Base-by-base conservation (phyloP, 768 basidiomycete species). In the Lactarius quietus region DNA sequence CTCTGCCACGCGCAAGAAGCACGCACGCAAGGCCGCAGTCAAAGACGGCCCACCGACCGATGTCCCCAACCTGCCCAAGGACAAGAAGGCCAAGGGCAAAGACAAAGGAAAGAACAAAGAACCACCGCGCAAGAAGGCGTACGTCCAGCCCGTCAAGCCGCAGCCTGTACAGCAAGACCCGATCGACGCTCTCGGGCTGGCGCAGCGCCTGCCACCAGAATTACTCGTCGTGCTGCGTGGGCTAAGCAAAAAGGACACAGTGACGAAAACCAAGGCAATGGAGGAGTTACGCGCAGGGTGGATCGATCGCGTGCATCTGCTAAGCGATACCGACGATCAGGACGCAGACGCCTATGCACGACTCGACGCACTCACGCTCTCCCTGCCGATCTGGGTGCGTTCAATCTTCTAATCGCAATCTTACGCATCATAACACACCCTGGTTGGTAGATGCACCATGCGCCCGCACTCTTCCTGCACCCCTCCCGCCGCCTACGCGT, bases 321-420 rank as follows among this genome's bases (percentile, higher is more conserved):
- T 39, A 15, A 20, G 53, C 31, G 54, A 54, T 15, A 20, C 23
- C 43, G 58, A 45, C 4, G 31, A 53, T 58, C 76, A 74, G 54
- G 81, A 81, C 43, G 77, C 76, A 17, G 79, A 79, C 18, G 81
- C 80, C 26, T 81, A 74, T 14, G 69, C 65, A n/a, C 59, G 79
- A 61, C 71, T 77, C 12, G 71, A 79, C 15, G 72, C 76, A 20
- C 69, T 83, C 69, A 80, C 84, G 28, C 80, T 86, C 62, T 89
- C 88, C 80, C 70, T 95, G 36, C 93, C 93, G 4, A 93, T 96
- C 62, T 98, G 95, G 95, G 95, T 96, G 73, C 71, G 92, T 81
- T 31, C 57, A 6, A 26, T 17, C 41, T 9, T 26, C 48, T 23
- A 12, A 6, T 26, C 23, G 2, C 18, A 10, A 3, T 12, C 17